These are phyloP conservation scores for Aspergillus clavatus DNA, from an alignment of 2,329 filamentous ascomycete genomes.

Conservation along the genomic window DNA sequence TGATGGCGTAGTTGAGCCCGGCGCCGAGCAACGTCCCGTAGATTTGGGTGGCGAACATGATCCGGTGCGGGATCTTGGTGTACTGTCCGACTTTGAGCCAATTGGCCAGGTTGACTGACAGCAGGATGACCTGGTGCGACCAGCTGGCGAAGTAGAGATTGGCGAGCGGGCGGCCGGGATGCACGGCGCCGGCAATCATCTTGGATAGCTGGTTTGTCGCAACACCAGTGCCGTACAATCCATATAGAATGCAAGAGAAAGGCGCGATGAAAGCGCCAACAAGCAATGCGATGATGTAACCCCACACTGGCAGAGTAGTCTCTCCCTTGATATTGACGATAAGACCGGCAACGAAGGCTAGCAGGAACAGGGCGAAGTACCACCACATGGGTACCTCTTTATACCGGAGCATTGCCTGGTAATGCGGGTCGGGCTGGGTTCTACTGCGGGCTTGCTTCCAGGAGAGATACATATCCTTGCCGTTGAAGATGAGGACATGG, in stretches of 20 bases:
- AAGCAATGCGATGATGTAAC: conserved; percentile 44
- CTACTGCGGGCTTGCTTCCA: conserved; percentile 19
- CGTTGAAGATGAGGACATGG: conserved; percentile 23
- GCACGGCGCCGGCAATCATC: conserved; percentile 23
- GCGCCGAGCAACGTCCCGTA: conserved; percentile 53
- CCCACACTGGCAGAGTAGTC: conserved; percentile 47
- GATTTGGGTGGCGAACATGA: conserved; percentile 54
- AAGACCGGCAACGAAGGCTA: conserved; percentile 46
- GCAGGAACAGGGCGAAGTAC: conserved; percentile 41
- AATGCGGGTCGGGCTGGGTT: conserved; percentile 19
- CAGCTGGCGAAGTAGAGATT: conserved; percentile 26
- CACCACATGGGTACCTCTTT: conserved; percentile 42
- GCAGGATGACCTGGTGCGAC: conserved; percentile 26
- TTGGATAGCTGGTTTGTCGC: conserved; percentile 23
- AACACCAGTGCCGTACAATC: conserved; percentile 18
- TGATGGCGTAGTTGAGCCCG: conserved; percentile 52
- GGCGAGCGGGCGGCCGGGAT: conserved; percentile 22
- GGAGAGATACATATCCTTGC: conserved; percentile 19
- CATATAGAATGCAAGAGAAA: conserved; percentile 28
- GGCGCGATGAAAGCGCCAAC: conserved; percentile 46
- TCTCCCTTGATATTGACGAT: conserved; percentile 45
- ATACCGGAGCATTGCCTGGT: conserved; percentile 23
- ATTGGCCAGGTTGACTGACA: conserved; percentile 21
- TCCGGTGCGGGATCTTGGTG: conserved; percentile 52
- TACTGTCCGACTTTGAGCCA: conserved; percentile 18